Conservation (phyloP, 2,329 filamentous ascomycete species). For the Hypoxylon sp. region DNA sequence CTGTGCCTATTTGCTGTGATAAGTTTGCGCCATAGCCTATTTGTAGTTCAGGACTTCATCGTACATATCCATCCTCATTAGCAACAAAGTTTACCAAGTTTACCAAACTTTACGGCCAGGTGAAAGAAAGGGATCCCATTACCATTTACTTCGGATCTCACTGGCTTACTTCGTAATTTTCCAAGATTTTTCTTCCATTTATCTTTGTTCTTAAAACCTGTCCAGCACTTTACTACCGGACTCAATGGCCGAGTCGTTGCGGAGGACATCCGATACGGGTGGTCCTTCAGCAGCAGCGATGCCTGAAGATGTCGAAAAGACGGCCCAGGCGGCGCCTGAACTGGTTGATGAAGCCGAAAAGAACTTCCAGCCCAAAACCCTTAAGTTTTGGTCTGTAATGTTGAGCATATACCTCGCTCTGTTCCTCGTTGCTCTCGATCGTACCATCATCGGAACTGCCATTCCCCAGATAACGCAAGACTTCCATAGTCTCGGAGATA, state of each 20-base stretch:
- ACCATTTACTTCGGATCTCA: conserved; percentile 15
- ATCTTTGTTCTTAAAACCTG: conserved; percentile 4
- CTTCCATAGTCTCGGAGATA: conserved; percentile 71
- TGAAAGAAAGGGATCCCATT: conserved; percentile 13
- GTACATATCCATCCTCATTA: conserved; percentile 12
- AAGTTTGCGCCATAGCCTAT: background rate
- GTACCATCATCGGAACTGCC: conserved; percentile 70
- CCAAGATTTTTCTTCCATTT: conserved; percentile 3
- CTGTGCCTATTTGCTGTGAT: background rate
- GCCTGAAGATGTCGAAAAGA: conserved; percentile 40
- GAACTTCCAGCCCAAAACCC: conserved; percentile 67
- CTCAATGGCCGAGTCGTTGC: conserved; percentile 39
- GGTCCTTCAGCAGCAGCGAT: conserved; percentile 25
- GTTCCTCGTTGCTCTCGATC: conserved; percentile 71
- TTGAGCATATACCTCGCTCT: conserved; percentile 68
- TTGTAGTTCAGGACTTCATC: conserved; percentile 18
- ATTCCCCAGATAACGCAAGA: conserved; percentile 70
- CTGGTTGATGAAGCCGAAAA: conserved; percentile 52
- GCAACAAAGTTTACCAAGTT: conserved; percentile 21
- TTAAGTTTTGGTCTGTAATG: conserved; percentile 70
- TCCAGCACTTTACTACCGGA: conserved; percentile 20
- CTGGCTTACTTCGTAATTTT: conserved; percentile 11
- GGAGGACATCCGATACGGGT: conserved; percentile 36
- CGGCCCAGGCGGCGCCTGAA: conserved; percentile 11
- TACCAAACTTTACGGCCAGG: conserved; percentile 22